Base-by-base conservation (phyloP, 78 protist species). In the Fonticula alba region DNA sequence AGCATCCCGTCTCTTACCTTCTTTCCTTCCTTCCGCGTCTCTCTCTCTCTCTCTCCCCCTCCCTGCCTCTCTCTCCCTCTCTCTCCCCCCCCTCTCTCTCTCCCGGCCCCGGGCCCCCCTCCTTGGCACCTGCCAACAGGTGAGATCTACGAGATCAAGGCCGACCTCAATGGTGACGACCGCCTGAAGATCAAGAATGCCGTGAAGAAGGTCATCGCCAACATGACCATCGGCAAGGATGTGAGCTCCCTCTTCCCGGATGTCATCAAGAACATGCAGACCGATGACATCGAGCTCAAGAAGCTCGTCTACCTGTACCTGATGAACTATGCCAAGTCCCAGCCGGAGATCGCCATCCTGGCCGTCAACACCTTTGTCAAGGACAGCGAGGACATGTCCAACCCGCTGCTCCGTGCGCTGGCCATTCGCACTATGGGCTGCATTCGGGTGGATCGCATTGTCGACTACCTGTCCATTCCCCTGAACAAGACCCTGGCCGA, bases 361-460 rank as follows among this genome's bases (percentile, higher is more conserved):
- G 98, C 94, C 54, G 99, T 95, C 56, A 88, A 87, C 69, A 88
- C 91, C 1, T 93, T 96, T 56, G 87, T 71, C 54, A 80, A 87
- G 75, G 95, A 71, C 9, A 2, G 67, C 32, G 43, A 3, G 6
- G 57, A 67, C 20, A 88, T 92, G 62, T 75, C 56, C 43, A 85
- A 82, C 71, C 98, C 99, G 43, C 71, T 96, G 43, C 79, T 96
- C 40, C 80, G 99, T 29, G 98, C 98, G 5, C 78, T 96, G 3
- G 99, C 99, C 26, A 69, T 96, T 37, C 85, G 99, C 33, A 94
- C 99, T 15, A 92, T 96, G 99, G 97, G 98, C 49, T 91, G 94
- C 81, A 89, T 96, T 50, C 87, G 95, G 27, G 95, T 95, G 14
- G 86, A 82, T 66, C 62, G 73, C 22, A 90, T 96, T 59, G 73